These are phyloP conservation scores for Gymnopilus dilepis DNA, from an alignment of 768 basidiomycete genomes.

Conservation along the genomic window DNA sequence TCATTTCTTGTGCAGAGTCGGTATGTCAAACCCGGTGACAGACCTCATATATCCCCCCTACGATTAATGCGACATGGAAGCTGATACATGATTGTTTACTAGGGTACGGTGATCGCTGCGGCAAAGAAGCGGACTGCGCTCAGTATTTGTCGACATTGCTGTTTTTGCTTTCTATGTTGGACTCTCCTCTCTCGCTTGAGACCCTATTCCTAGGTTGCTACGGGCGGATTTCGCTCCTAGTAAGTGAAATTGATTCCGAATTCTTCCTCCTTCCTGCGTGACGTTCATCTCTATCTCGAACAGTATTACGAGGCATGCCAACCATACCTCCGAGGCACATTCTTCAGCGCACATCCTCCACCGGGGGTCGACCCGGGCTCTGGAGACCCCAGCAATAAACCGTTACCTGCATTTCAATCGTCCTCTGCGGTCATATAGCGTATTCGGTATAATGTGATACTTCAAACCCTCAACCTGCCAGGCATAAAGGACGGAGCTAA, in stretches of 20 bases:
- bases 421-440: neutral
- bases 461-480: neutral
- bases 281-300: too few species aligned
- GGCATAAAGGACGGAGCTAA: neutral
- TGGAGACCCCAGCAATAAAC: neutral
- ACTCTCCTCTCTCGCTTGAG: neutral
- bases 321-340: too few species aligned
- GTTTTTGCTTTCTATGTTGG: neutral
- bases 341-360: conserved; percentile 1
- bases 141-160: neutral
- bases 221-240: too few species aligned
- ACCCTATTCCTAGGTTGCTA: too few species aligned
- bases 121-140: neutral
- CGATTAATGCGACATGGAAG: neutral
- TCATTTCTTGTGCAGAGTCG: neutral
- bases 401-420: neutral
- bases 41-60: neutral
- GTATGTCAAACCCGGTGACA: too few species aligned
- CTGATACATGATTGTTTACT: neutral
- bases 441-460: neutral
- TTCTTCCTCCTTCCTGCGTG: too few species aligned
- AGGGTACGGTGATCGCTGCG: neutral
- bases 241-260: too few species aligned
- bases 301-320: too few species aligned
- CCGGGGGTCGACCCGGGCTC: neutral